These are phyloP conservation scores for Aspergillus fijiensis DNA, from an alignment of 2,329 filamentous ascomycete species.

Conservation along the genomic window DNA sequence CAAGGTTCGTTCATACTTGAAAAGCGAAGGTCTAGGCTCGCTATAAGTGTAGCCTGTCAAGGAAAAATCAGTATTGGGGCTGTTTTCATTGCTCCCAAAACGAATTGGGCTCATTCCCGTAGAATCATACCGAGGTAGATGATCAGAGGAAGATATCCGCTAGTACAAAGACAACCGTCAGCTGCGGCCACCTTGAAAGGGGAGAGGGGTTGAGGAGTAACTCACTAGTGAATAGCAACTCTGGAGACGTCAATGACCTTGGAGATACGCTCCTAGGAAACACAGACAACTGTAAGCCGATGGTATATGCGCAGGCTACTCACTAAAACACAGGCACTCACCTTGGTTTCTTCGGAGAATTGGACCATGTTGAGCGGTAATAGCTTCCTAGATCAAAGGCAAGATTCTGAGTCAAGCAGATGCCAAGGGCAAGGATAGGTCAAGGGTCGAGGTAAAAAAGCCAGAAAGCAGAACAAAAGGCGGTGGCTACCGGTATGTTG, in stretches of 20 bases:
- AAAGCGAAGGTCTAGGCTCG: constrained; percentile 80
- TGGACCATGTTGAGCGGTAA: constrained; percentile 49
- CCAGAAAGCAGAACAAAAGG: background rate
- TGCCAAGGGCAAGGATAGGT: background rate
- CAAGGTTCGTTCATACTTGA: constrained; percentile 54
- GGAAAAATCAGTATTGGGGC: constrained; percentile 16
- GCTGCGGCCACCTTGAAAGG: constrained; percentile 7
- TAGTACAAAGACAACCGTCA: constrained; percentile 40
- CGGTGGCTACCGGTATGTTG: background rate
- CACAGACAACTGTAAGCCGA: constrained; percentile 12
- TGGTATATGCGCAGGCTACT: background rate
- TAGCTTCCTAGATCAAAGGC: background rate
- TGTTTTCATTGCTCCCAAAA: background rate
- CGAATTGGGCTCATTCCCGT: no score
- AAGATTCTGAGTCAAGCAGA: background rate
- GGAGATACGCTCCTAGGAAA: constrained; percentile 86
- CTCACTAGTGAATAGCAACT: constrained; percentile 93
- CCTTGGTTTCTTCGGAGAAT: constrained; percentile 97
- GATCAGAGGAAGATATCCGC: constrained; percentile 94
- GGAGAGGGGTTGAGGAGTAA: constrained; percentile 9
- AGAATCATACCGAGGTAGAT: constrained; percentile 79
- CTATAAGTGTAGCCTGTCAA: constrained; percentile 83
- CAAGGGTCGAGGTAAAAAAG: background rate
- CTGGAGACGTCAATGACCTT: constrained; percentile 94
- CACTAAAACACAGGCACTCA: constrained; percentile 38